Conservation (phyloP, 108 stramenopile species). For the Asterionellopsis glacialis region DNA sequence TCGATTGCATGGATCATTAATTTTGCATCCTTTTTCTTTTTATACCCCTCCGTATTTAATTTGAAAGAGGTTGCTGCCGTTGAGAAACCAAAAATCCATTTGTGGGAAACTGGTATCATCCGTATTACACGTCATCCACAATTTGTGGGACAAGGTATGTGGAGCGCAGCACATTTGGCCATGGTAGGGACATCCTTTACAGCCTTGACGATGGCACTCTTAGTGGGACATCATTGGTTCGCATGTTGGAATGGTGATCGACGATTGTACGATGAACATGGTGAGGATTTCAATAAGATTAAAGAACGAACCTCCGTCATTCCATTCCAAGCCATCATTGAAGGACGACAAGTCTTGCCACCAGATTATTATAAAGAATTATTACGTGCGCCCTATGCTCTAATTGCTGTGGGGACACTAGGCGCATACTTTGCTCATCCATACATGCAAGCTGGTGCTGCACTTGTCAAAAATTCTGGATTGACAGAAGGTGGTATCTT, state of each 20-base stretch:
- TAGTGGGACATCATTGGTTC: constrained; percentile 91
- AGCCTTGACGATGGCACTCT: constrained; percentile 59
- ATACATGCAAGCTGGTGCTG: constrained; percentile 93
- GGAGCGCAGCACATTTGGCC: constrained; percentile 87
- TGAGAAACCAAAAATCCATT: constrained; percentile 73
- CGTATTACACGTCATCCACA: constrained; percentile 97
- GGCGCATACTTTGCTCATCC: constrained; percentile 95
- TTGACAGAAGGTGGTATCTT: too few relatives aligned
- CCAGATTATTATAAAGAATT: constrained; percentile 91
- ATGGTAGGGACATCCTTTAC: constrained; percentile 84
- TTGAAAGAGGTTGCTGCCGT: constrained; percentile 90
- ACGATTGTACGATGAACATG: constrained; percentile 71
- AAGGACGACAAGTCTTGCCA: constrained; percentile 84
- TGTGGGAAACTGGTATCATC: constrained; percentile 95
- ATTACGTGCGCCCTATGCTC: constrained; percentile 82
- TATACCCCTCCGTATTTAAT: constrained; percentile 95
- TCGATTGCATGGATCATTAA: constrained; percentile 57
- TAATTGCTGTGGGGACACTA: constrained; percentile 85
- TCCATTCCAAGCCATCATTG: constrained; percentile 89
- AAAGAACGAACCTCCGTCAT: constrained; percentile 77
- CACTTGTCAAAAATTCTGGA: constrained; percentile 16
- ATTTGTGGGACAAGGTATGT: constrained; percentile 87
- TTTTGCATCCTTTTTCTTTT: constrained; percentile 86
- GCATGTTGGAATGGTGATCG: constrained; percentile 95
- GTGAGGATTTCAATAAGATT: constrained; percentile 71